phyloP scores from a whole-genome alignment of 371 early-diverging fungal genomes.

The Syncephalastrum contaminatum region DNA sequence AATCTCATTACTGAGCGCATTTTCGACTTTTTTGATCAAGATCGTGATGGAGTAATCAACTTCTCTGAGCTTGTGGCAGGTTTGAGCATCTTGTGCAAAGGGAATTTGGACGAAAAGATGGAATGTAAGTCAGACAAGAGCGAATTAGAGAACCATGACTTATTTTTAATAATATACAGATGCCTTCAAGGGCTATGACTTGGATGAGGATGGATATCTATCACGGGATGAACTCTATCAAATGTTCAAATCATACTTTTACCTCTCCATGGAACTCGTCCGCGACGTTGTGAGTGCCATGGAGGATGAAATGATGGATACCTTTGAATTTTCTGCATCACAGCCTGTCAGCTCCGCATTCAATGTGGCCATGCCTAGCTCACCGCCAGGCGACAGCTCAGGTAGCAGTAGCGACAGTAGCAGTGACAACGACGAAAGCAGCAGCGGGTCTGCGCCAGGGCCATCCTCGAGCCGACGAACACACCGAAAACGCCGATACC shows the following conservation, averaged over 20 bases:
- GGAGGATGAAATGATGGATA: conserved; percentile 89
- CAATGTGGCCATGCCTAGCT: conserved; percentile 74
- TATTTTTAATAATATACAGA: conserved; percentile 39
- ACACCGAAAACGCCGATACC: conserved; percentile 19
- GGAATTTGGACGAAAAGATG: conserved; percentile 86
- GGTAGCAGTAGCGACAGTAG: conserved; percentile 12
- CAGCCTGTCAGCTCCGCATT: conserved; percentile 95
- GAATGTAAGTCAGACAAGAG: conserved; percentile 53
- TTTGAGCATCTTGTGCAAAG: conserved; percentile 81
- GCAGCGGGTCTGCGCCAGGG: conserved; percentile 3
- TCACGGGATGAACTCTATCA: conserved; percentile 82
- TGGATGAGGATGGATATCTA: conserved; percentile 86
- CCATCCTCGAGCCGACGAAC: conserved; percentile 5
- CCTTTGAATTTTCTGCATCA: conserved; percentile 84
- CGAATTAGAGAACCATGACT: background rate
- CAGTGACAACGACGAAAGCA: conserved; percentile 7
- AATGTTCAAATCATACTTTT: conserved; percentile 92
- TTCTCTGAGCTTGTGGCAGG: conserved; percentile 87
- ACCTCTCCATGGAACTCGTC: conserved; percentile 85
- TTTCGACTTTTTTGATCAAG: conserved; percentile 88
- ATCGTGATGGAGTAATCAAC: conserved; percentile 70
- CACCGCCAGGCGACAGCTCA: conserved; percentile 24
- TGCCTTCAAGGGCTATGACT: conserved; percentile 90
- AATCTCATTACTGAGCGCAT: conserved; percentile 87
- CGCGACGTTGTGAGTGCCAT: conserved; percentile 88